These are phyloP conservation scores for Linderniella brevidens DNA, from an alignment of 257 asterid species.

Conservation along the genomic window DNA sequence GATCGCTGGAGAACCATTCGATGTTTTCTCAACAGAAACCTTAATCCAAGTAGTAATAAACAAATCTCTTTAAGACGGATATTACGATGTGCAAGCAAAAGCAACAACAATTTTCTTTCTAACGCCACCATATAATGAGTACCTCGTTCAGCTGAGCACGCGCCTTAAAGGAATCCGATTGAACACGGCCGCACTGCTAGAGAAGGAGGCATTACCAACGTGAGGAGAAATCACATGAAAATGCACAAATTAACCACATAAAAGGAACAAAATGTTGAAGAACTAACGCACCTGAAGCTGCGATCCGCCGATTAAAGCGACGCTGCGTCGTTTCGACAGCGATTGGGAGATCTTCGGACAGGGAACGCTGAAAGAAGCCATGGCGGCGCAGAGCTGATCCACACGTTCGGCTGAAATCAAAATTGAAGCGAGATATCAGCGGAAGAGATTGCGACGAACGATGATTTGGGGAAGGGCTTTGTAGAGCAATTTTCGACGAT, in stretches of 20 bases:
- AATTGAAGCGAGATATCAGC: not conserved
- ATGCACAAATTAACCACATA: not conserved
- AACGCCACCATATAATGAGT: not conserved
- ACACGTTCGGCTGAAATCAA: not conserved
- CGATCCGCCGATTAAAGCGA: slow-evolving; percentile 2
- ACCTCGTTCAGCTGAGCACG: slow-evolving; percentile 33
- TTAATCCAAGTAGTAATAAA: slow-evolving; percentile 7
- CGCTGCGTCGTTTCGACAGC: too few relatives aligned
- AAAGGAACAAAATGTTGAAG: not conserved
- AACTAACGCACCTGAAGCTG: too few relatives aligned
- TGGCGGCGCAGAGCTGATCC: too few relatives aligned
- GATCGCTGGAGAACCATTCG: slow-evolving; percentile 18
- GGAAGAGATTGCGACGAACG: slow-evolving; percentile 23
- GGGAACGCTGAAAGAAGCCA: not conserved
- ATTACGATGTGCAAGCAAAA: not conserved
- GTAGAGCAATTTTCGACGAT: slow-evolving; percentile 3
- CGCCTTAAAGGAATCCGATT: slow-evolving; percentile 24
- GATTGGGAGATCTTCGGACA: not conserved
- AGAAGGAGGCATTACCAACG: not conserved
- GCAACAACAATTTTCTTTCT: not conserved
- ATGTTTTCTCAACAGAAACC: slow-evolving; percentile 22
- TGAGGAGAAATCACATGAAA: slow-evolving; percentile 5
- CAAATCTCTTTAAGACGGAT: slow-evolving; percentile 7
- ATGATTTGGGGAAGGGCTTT: slow-evolving; percentile 16
- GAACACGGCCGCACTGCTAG: slow-evolving; percentile 15